A percentile compares a stretch with the other conserved stretches of the same genome.
These are phyloP conservation scores for Exophiala sp. DNA, from an alignment of 2,329 filamentous ascomycete genomes.

Conservation along the genomic window DNA sequence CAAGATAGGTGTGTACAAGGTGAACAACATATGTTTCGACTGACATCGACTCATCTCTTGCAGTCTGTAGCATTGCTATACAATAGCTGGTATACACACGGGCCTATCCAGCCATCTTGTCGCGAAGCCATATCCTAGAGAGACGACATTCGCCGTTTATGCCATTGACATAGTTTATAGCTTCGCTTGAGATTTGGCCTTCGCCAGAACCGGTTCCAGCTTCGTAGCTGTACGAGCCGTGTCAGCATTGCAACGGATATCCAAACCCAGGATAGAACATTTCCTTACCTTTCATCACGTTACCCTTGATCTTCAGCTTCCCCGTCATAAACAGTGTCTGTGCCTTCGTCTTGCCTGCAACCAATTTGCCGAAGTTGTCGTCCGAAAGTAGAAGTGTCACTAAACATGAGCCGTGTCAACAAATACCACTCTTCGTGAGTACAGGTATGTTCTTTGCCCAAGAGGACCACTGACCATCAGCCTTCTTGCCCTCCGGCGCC, in stretches of 20 bases:
- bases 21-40: too few species aligned
- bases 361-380: conserved; percentile 76
- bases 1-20: too few species aligned
- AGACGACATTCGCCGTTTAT: too few species aligned
- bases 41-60: too few species aligned
- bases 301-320: conserved; percentile 96
- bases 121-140: background rate
- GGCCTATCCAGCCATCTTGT: background rate
- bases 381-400: conserved; percentile 84
- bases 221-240: conserved; percentile 57
- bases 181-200: conserved; percentile 78
- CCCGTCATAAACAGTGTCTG: conserved; percentile 97
- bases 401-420: conserved; percentile 35
- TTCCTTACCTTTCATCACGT: conserved; percentile 80
- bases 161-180: conserved; percentile 15
- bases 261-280: too few species aligned
- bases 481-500: conserved; percentile 64
- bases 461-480: conserved; percentile 60
- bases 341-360: conserved; percentile 82
- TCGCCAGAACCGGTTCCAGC: conserved; percentile 87
- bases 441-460: too few species aligned
- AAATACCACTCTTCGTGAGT: background rate
- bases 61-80: too few species aligned
- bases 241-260: conserved; percentile 5
- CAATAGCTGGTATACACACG: too few species aligned